Evolutionary conservation across 495 filamentous ascomycete genomes (phyloP), one percentile per base, ranked within the genome.

Genomic region (Hypomontagnella submonticulosa): DNA sequence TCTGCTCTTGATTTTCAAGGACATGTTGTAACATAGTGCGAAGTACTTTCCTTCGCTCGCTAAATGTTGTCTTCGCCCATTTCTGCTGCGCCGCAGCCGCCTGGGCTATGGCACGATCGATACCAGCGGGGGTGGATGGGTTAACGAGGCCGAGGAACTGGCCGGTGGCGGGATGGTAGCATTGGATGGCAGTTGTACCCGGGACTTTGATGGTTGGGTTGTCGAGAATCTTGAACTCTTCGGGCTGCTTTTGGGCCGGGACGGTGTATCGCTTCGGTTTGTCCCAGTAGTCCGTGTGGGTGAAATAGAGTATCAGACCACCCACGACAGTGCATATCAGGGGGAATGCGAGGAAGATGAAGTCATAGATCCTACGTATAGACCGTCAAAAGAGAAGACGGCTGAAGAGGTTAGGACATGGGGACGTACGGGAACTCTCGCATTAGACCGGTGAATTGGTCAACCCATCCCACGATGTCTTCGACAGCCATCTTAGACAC

Each of bases 81-180:
- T 87, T 81, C 30, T 74, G 71, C 74, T 99, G 95, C 10, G 94
- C 94, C 9, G 79, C 79, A 7, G 85, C 80, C 4, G 96, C 90
- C 49, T 87, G 85, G 30, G 84, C 84, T 56, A 97, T 86, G 3
- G 90, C 91, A 37, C 85, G 81, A 69, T 99, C 91, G 73, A 99
- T 92, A 59, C 88, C 90, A 53, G 88, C 86, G 1, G 86, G 80
- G 0, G 90, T 93, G 10, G 88, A 85, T 11, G 95, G 92, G 71
- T 89, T 91, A 57, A 94, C 88, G 57, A 84, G 80, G 42, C 92
- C 93, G 20, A 99, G 86, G 48, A 91, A 85, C 68, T 88, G 84
- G 50, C 94, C 95, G 43, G 91, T 96, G 0, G 94, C 94, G 2
- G 95, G 95, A 50, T 87, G 89, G 74, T 97, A 98, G 80, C 95